Base-by-base conservation (phyloP, 2,329 filamentous ascomycete genomes). In the Chrysosporium queenslandicum region DNA sequence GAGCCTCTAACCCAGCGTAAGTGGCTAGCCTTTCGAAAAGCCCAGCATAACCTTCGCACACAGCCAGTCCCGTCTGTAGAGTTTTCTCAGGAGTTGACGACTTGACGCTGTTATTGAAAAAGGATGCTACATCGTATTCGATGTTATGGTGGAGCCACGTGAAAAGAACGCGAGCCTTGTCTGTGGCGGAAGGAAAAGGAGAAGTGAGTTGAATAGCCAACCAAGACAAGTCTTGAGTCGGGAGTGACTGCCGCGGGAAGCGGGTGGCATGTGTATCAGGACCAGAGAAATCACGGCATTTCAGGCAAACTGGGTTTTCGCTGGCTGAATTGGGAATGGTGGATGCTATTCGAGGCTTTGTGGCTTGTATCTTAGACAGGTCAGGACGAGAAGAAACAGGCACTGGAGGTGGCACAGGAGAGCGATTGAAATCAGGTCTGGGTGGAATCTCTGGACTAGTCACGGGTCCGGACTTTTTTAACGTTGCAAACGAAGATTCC, bases 71-170 rank as follows among this genome's bases (percentile, higher is more conserved):
- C 14, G 78, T 78, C 27, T 81, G 77, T 9, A 97, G 79, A 0
- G 86, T 91, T 29, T 83, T 80, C 30, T 82, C 79, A 0, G 88
- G 84, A 0, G 81, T 84, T 39, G 81, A 82, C 6, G 78, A 74
- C 56, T 81, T 77, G 29, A 94, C 73, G 43, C 74, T 81, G 32
- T 82, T 79, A 53, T 77, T 79, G 63, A 94, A 94, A 71, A 96
- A 94, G 21, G 83, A 78, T 23, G 80, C 76, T 0, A 82, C 81
- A 64, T 97, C 87, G 66, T 97, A 98, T 43, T 77, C 77, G 53
- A 98, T 83, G 61, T 97, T 97, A 68, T 97, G 83, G 68, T 97
- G 91, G 37, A 90, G 81, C 92, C 92, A 98, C 1, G 86, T 87
- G 65, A 97, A 97, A 55, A 98, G 87, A 1, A 82, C 88, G 25